These are phyloP conservation scores for Lindgomyces ingoldianus DNA, from an alignment of 495 filamentous ascomycete species.

Conservation along the genomic window DNA sequence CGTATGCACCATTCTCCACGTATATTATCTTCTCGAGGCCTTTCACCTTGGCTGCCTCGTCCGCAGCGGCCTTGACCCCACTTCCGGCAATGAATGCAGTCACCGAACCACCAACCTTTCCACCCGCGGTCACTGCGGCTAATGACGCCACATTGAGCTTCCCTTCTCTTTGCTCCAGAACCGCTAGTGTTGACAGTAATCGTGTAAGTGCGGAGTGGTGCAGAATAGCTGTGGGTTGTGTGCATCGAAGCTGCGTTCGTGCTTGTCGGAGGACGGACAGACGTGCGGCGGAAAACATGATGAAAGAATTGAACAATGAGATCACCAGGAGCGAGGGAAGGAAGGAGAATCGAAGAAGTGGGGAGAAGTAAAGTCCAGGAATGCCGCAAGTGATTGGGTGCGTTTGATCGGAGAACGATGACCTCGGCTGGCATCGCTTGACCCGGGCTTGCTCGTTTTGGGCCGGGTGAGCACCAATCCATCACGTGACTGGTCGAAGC, in stretches of 20 bases:
- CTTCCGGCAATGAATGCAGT: slow-evolving; percentile 88
- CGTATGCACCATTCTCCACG: slow-evolving; percentile 85
- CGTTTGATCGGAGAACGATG: slow-evolving; percentile 13
- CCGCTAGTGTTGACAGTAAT: slow-evolving; percentile 81
- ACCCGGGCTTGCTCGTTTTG: background rate
- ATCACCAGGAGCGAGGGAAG: background rate
- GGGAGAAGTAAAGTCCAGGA: background rate
- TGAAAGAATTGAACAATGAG: slow-evolving; percentile 1
- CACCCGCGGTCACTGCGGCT: slow-evolving; percentile 81
- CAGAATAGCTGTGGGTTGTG: slow-evolving; percentile 27
- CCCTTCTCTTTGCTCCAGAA: slow-evolving; percentile 92
- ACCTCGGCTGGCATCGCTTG: slow-evolving; percentile 32
- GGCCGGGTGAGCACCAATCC: background rate
- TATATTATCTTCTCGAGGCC: slow-evolving; percentile 88
- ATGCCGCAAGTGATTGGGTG: background rate
- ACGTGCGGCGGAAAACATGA: slow-evolving; percentile 40
- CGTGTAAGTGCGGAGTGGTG: slow-evolving; percentile 57
- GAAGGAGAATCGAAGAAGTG: background rate
- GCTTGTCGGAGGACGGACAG: slow-evolving; percentile 44
- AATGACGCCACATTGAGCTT: slow-evolving; percentile 80
- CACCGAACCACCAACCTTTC: slow-evolving; percentile 80
- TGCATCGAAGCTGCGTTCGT: slow-evolving; percentile 38
- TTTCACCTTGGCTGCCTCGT: slow-evolving; percentile 83
- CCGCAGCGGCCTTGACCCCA: slow-evolving; percentile 75
- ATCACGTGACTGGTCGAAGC: background rate